phyloP scores from a whole-genome alignment of 441 rosid genomes.

The Pelargonium australe region DNA sequence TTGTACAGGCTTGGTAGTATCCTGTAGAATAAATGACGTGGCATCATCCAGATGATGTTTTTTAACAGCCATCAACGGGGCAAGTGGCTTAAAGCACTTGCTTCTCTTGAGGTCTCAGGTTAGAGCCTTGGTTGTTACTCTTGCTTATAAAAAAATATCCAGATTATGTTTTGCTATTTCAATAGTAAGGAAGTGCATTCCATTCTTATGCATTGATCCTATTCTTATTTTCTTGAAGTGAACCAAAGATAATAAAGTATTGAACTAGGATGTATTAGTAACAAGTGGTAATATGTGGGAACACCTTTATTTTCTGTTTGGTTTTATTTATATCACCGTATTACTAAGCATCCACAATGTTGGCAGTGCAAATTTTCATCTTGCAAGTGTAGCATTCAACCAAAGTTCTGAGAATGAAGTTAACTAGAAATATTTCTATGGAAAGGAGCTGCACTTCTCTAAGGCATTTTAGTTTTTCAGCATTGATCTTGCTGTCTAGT shows the following conservation, averaged over 20 bases:
- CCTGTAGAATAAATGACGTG: neutral
- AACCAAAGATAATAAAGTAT: neutral
- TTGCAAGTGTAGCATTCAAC: neutral
- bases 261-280: neutral
- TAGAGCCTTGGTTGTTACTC: no score
- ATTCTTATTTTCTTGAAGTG: neutral
- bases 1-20: neutral
- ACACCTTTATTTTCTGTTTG: neutral
- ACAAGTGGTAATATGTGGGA: neutral
- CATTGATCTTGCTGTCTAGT: neutral
- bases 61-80: no score
- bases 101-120: no score
- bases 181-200: no score
- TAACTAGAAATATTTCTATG: neutral
- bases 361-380: neutral
- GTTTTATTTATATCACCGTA: neutral
- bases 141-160: no score
- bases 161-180: no score
- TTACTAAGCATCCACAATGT: neutral
- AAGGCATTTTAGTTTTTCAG: neutral
- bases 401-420: neutral
- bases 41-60: no score
- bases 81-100: no score
- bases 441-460: neutral
- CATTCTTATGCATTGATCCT: neutral